Conservation (phyloP, 495 filamentous ascomycete genomes). For the Margaritispora aquatica region DNA sequence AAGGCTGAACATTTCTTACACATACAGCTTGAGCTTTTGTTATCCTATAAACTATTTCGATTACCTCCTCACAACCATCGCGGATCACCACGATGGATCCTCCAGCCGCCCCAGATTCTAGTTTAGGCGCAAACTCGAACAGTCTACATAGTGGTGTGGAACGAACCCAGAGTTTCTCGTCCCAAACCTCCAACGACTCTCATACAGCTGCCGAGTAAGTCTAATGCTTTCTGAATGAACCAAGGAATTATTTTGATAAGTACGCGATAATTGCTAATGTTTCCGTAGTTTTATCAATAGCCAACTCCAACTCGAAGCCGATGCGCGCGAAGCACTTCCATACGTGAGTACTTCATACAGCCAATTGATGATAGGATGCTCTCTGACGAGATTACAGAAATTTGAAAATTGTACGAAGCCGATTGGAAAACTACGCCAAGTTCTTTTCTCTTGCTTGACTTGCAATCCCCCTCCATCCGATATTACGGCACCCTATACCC, state of each 20-base stretch:
- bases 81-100: constrained; percentile 15
- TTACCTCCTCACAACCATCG: not conserved
- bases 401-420: constrained; percentile 89
- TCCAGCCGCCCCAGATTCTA: constrained; percentile 10
- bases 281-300: constrained; percentile 71
- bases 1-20: not conserved
- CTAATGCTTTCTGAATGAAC: not conserved
- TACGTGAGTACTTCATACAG: too few relatives aligned
- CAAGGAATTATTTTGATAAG: not conserved
- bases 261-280: not conserved
- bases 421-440: constrained; percentile 80
- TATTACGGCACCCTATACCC: constrained; percentile 53
- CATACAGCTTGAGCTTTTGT: not conserved
- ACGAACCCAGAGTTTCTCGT: constrained; percentile 28
- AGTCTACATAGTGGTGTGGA: not conserved
- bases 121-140: not conserved
- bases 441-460: constrained; percentile 82
- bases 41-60: not conserved
- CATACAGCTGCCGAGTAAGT: constrained; percentile 84
- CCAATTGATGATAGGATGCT: too few relatives aligned
- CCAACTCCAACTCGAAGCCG: constrained; percentile 85
- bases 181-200: constrained; percentile 60
- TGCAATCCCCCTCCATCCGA: constrained; percentile 75
- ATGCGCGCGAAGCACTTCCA: constrained; percentile 89
- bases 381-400: constrained; percentile 43